Conservation (phyloP, 306 rosid genomes). For the Corylus avellana region DNA sequence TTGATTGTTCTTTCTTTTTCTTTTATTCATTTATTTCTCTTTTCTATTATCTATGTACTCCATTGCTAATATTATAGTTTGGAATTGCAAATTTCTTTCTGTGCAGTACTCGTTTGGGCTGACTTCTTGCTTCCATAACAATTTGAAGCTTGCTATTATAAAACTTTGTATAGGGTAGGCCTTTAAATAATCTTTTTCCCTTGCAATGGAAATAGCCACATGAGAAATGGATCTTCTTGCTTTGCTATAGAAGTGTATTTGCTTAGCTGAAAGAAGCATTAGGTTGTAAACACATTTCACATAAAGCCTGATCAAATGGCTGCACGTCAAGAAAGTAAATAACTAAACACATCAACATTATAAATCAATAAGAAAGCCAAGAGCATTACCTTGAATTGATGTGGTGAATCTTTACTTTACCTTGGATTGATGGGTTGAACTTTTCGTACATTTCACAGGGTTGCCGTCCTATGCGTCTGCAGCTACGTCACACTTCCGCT, state of each 20-base stretch:
- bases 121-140: conserved; percentile 70
- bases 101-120: conserved; percentile 76
- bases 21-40: background rate
- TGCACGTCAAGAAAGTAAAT: background rate
- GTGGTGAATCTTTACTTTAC: background rate
- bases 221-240: background rate
- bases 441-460: conserved; percentile 40
- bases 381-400: background rate
- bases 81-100: conserved; percentile 22
- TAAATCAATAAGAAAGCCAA: conserved; percentile 9
- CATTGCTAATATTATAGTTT: conserved; percentile 15
- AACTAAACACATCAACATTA: background rate
- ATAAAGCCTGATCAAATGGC: background rate
- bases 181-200: conserved; percentile 8
- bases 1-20: background rate
- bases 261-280: background rate
- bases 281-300: background rate
- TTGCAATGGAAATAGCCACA: background rate
- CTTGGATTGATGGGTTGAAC: conserved; percentile 3
- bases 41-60: background rate
- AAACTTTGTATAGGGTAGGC: conserved; percentile 76
- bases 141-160: conserved; percentile 47
- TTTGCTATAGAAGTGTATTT: background rate
- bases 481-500: conserved; percentile 93
- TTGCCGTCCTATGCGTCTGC: conserved; percentile 60